Evolutionary conservation across 2,329 filamentous ascomycete genomes (phyloP), one percentile per base, ranked within the genome.

Genomic region (Kalmusia sp.): DNA sequence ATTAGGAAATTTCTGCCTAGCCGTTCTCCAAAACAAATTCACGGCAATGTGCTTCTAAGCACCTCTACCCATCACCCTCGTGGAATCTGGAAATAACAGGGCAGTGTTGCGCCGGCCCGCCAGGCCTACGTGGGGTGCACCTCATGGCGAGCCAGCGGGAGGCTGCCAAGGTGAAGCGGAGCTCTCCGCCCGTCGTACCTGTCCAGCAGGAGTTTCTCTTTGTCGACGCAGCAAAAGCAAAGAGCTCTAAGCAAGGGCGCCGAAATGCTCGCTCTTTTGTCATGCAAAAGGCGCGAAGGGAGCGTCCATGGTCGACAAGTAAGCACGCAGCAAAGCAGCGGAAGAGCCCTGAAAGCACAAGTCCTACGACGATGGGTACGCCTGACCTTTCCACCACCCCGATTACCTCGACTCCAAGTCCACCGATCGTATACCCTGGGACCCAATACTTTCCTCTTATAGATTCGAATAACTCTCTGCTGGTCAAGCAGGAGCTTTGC

Each of bases 261-360:
- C 71, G 71, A 45, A 71, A 72, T 70, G 71, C 71, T 65, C 71
- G 72, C 49, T 74, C 72, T 35, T 74, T 74, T 59, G 71, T 75
- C 17, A 74, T 75, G 72, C 70, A 73, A 59, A 73, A 69, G 45
- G 72, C 71, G 22, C 63, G 72, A 22, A 69, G 67, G 52, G 70
- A 74, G 53, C 63, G 66, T 21, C 71, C 71, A 49, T 75, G 72
- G 72, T 75, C 71, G 2, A 75, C 72, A 31, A 75, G 72, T 65
- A 74, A 73, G 60, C 62, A 72, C 57, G 62, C 65, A 31, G 59
- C 64, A 33, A 74, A 72, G 54, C 65, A 69, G 52, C 62, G 65
- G 37, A 69, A 59, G 40, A 67, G 61, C 40, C 59, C 60, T 11
- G 65, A 64, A 52, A 55, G 54, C 46, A 51, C 62, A 41, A 73